phyloP scores from a whole-genome alignment of 371 early-diverging fungal species.

The Dichotomocladium elegans region DNA sequence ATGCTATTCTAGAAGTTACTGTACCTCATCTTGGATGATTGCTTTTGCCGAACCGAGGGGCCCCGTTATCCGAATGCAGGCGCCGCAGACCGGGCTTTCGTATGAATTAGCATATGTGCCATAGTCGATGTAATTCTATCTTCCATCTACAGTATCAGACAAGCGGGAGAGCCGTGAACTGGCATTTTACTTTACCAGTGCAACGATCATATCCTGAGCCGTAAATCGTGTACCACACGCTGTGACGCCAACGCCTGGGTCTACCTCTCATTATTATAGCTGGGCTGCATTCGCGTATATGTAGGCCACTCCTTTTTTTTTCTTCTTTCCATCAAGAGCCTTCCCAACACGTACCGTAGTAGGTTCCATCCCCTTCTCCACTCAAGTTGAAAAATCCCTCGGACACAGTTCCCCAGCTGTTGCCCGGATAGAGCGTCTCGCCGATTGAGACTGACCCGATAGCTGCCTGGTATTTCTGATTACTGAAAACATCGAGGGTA shows the following conservation, averaged over 20 bases:
- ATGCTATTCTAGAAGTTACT: too few relatives aligned
- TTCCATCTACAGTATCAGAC: too few relatives aligned
- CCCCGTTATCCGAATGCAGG: slow-evolving; percentile 37
- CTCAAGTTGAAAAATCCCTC: slow-evolving; percentile 25
- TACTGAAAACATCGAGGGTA: slow-evolving; percentile 29
- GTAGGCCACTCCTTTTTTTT: too few relatives aligned
- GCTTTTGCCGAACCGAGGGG: slow-evolving; percentile 33
- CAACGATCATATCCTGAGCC: slow-evolving; percentile 35
- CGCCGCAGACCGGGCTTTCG: slow-evolving; percentile 41
- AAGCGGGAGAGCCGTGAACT: background rate
- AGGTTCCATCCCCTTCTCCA: slow-evolving; percentile 46
- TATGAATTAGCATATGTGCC: slow-evolving; percentile 37
- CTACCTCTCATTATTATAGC: slow-evolving; percentile 8
- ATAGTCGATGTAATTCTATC: slow-evolving; percentile 38
- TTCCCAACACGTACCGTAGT: slow-evolving; percentile 32
- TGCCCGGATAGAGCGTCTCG: slow-evolving; percentile 21
- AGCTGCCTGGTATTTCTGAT: slow-evolving; percentile 19
- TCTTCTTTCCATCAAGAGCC: too few relatives aligned
- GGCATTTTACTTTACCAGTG: slow-evolving; percentile 24
- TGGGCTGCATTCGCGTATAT: background rate
- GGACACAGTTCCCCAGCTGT: slow-evolving; percentile 32
- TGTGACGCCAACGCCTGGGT: slow-evolving; percentile 40
- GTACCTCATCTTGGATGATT: slow-evolving; percentile 42
- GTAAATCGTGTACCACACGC: slow-evolving; percentile 37
- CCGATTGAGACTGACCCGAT: too few relatives aligned